Evolutionary conservation across 768 basidiomycete species (phyloP).

Genomic region (Kwoniella botswanensis): DNA sequence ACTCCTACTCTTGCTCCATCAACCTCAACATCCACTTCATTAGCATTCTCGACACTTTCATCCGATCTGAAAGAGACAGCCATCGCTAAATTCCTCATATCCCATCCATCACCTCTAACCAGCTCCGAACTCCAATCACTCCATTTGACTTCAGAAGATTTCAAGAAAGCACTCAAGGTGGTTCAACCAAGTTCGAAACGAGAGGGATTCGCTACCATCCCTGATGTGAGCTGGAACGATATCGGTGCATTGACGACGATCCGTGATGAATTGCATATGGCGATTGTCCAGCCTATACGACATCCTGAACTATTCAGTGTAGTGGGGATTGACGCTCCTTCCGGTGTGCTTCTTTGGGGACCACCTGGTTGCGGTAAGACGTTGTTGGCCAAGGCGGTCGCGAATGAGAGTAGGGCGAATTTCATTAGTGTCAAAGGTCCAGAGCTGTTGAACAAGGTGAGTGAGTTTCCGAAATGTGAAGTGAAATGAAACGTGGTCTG

Average conservation of each 20-base stretch:
- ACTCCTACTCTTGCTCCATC: constrained; percentile 23
- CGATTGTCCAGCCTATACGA: constrained; percentile 91
- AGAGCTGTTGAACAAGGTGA: constrained; percentile 91
- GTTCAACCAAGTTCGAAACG: constrained; percentile 96
- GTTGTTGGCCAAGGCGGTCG: constrained; percentile 94
- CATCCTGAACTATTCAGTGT: constrained; percentile 84
- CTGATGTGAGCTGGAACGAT: constrained; percentile 93
- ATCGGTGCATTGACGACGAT: constrained; percentile 86
- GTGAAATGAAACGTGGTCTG: no score
- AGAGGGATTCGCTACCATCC: constrained; percentile 96
- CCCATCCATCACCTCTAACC: constrained; percentile 81
- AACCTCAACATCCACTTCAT: constrained; percentile 12
- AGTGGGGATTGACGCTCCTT: constrained; percentile 88
- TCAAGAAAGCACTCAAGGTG: constrained; percentile 76
- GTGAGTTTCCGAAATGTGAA: constrained; percentile 27
- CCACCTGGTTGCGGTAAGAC: constrained; percentile 99
- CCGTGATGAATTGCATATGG: constrained; percentile 93
- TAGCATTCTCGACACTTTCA: constrained; percentile 60
- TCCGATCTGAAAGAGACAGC: constrained; percentile 64
- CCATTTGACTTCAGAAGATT: constrained; percentile 80
- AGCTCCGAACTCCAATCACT: constrained; percentile 77
- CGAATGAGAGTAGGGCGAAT: constrained; percentile 92
- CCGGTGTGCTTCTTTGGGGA: constrained; percentile 97
- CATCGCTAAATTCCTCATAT: constrained; percentile 85
- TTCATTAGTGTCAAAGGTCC: constrained; percentile 99